Base-by-base conservation (phyloP, 106 monocot genomes). In the Acanthochlamys bracteata region DNA sequence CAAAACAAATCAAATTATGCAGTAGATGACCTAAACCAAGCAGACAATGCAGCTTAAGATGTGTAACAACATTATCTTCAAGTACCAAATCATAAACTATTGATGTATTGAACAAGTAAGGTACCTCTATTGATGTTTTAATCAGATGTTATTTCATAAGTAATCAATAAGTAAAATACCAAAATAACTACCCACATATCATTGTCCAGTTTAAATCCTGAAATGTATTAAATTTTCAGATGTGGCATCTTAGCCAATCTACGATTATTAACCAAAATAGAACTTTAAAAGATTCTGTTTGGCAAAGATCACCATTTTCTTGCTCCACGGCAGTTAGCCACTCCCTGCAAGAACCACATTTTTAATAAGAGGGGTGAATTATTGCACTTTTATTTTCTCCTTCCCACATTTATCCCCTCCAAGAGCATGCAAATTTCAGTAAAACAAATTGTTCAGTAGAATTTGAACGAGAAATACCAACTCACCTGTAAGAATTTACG, bases 341-440 rank as follows among this genome's bases (percentile, higher is more conserved):
- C 61, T 66, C 71, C 94, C 94, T 95, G 94, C 94, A 95, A 95
- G 82, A 84, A 95, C 71, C 82, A 95, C 77, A 82, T 84, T 75
- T 73, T 82, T 64, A 69, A 89, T 92, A 98, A 92, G 98, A 92
- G 92, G 98, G 85, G 83, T 63, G 69, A 84, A 82, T 64, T 76
- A 60, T 73, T 65, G 39, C 55, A 72, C 69, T 76, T 81, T 73
- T 81, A 79, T 66, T 83, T 77, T 82, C 83, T 78, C 77, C 81
- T 89, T 68, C 73, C 64, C 77, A 51, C 51, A 14, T 42, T 51
- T 46, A 45, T 24, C 55, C 55, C 56, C 57, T 66, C 61, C 39
- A 74, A 69, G 69, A 61, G 57, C 55, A 70, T 70, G 66, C 57
- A 26, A 60, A 39, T 27, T 20, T 65, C 53, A 77, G 14, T 53